Evolutionary conservation across 2,329 filamentous ascomycete species (phyloP).

Genomic region (Calycina herbarum): DNA sequence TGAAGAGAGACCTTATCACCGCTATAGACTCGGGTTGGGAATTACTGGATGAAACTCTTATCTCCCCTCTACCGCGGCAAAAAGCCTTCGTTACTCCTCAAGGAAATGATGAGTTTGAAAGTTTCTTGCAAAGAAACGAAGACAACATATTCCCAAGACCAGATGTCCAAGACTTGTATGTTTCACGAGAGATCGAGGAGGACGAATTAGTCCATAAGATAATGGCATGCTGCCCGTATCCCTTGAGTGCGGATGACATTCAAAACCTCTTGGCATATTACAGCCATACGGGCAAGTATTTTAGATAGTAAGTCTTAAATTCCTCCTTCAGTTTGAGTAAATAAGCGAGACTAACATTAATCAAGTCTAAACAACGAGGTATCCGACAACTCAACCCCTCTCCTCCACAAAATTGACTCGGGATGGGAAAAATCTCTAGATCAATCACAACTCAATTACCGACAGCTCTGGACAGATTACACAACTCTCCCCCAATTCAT

Average conservation of each 20-base stretch:
- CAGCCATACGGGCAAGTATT: constrained; percentile 6
- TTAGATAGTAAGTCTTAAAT: constrained; percentile 8
- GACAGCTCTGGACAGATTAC: constrained; percentile 1
- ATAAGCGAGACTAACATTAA: background rate
- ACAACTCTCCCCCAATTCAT: background rate
- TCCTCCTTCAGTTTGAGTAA: background rate
- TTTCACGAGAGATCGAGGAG: background rate
- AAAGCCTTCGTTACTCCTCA: background rate
- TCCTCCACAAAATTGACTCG: background rate
- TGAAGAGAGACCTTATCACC: background rate
- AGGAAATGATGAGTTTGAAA: constrained; percentile 1
- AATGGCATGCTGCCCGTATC: background rate
- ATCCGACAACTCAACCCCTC: background rate
- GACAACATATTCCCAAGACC: constrained; percentile 2
- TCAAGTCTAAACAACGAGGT: background rate
- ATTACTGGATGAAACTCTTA: constrained; percentile 7
- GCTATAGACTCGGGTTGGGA: constrained; percentile 9
- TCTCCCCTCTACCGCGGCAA: constrained; percentile 5
- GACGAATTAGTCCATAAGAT: background rate
- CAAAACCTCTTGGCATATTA: constrained; percentile 1
- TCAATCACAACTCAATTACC: background rate
- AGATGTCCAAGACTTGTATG: background rate
- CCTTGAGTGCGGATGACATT: background rate
- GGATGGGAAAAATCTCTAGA: background rate
- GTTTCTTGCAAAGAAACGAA: constrained; percentile 1